Percentiles rank a stretch among this genome's conserved stretches.
Evolutionary conservation across 1,284 basidiomycete species (phyloP).

Genomic region (Tremellales sp.): DNA sequence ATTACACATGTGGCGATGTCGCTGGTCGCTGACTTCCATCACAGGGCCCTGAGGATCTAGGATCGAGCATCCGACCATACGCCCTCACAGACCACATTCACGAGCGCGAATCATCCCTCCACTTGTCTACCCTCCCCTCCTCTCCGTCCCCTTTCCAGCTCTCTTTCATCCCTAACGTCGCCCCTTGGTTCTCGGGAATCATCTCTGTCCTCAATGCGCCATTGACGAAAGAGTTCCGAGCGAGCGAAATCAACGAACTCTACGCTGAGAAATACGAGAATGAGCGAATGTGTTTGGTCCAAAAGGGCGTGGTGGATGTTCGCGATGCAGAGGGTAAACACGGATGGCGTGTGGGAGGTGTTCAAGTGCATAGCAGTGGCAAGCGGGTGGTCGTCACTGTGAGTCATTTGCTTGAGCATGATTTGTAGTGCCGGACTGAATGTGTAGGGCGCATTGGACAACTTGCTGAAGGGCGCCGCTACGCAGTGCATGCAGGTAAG

Average conservation of each 20-base stretch:
- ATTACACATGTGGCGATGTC: neutral
- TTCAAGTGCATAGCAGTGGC: slow-evolving; percentile 85
- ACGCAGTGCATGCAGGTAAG: slow-evolving; percentile 92
- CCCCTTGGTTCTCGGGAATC: slow-evolving; percentile 97
- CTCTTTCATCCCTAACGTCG: slow-evolving; percentile 82
- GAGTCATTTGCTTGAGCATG: slow-evolving; percentile 38
- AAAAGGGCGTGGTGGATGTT: slow-evolving; percentile 70
- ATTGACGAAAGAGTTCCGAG: slow-evolving; percentile 60
- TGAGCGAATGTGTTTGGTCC: slow-evolving; percentile 68
- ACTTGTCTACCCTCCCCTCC: slow-evolving; percentile 59
- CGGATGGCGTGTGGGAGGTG: slow-evolving; percentile 85
- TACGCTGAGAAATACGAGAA: slow-evolving; percentile 74
- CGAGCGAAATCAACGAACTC: slow-evolving; percentile 66
- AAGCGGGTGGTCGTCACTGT: slow-evolving; percentile 88
- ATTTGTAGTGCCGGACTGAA: neutral
- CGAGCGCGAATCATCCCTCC: slow-evolving; percentile 85
- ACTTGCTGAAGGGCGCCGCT: slow-evolving; percentile 93
- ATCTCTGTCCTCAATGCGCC: slow-evolving; percentile 80
- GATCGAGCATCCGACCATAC: slow-evolving; percentile 77
- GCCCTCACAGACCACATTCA: slow-evolving; percentile 95
- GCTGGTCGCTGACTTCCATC: neutral
- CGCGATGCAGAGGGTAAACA: slow-evolving; percentile 74
- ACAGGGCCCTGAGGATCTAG: slow-evolving; percentile 62
- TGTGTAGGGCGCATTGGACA: slow-evolving; percentile 79
- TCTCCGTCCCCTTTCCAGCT: slow-evolving; percentile 55